Conservation (phyloP, 2,329 filamentous ascomycete genomes). For the Fusarium sp. region DNA sequence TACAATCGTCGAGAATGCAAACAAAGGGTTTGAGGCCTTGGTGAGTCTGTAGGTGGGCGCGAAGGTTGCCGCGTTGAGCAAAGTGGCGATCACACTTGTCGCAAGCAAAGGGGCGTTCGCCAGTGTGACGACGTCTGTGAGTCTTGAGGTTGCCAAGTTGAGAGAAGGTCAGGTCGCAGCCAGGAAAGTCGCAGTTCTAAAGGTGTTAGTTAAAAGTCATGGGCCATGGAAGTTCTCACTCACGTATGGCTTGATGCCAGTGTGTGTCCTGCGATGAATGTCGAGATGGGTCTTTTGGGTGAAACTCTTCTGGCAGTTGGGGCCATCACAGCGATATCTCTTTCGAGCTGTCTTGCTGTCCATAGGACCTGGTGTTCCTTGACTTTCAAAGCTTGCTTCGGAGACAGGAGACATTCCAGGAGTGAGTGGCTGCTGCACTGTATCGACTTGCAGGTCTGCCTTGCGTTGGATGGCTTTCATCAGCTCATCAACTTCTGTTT, state of each 20-base stretch:
- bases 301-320: slow-evolving; percentile 82
- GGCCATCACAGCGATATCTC: slow-evolving; percentile 76
- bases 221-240: slow-evolving; percentile 47
- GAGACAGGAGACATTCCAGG: slow-evolving; percentile 39
- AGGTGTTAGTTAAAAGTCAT: slow-evolving; percentile 33
- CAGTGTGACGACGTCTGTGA: slow-evolving; percentile 86
- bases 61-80: slow-evolving; percentile 84
- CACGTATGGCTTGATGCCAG: slow-evolving; percentile 89
- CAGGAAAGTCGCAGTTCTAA: slow-evolving; percentile 72
- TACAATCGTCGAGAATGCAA: slow-evolving; percentile 83
- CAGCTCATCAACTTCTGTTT: slow-evolving; percentile 84
- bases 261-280: slow-evolving; percentile 88
- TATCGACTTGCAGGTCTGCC: slow-evolving; percentile 49
- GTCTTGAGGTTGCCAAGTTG: slow-evolving; percentile 94
- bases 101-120: slow-evolving; percentile 84
- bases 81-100: slow-evolving; percentile 82
- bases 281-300: slow-evolving; percentile 92
- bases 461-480: slow-evolving; percentile 89
- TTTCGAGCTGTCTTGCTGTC: slow-evolving; percentile 54
- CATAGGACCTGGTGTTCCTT: slow-evolving; percentile 29
- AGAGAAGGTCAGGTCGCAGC: slow-evolving; percentile 83
- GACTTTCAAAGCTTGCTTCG: slow-evolving; percentile 31
- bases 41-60: slow-evolving; percentile 84
- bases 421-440: slow-evolving; percentile 38
- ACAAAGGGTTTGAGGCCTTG: slow-evolving; percentile 78